These are phyloP conservation scores for Rosa persica DNA, from an alignment of 306 rosid genomes.

Conservation along the genomic window DNA sequence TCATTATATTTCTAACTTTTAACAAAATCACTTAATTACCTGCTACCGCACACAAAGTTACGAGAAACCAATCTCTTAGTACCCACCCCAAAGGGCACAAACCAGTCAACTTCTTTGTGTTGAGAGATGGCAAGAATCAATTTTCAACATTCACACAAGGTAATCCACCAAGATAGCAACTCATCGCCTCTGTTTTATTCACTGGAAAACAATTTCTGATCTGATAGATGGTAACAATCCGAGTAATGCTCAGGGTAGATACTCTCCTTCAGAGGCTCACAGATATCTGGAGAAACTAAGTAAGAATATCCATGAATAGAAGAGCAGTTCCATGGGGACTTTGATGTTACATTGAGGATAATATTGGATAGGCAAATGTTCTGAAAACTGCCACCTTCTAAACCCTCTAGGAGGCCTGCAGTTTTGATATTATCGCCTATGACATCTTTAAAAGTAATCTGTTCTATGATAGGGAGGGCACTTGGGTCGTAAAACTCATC, in stretches of 20 bases:
- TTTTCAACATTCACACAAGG: slow-evolving; percentile 39
- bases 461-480: slow-evolving; percentile 59
- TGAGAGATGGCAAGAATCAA: slow-evolving; percentile 47
- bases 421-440: slow-evolving; percentile 45
- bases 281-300: slow-evolving; percentile 52
- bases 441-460: slow-evolving; percentile 57
- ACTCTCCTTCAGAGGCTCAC: slow-evolving; percentile 52
- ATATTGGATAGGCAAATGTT: slow-evolving; percentile 65
- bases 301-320: slow-evolving; percentile 60
- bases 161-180: slow-evolving; percentile 57
- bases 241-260: slow-evolving; percentile 60
- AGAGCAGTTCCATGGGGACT: slow-evolving; percentile 74
- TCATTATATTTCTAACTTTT: slow-evolving; percentile 45
- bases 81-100: slow-evolving; percentile 37
- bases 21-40: slow-evolving; percentile 53
- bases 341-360: slow-evolving; percentile 45
- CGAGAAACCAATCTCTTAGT: slow-evolving; percentile 46
- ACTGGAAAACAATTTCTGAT: slow-evolving; percentile 34
- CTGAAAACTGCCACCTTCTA: slow-evolving; percentile 56
- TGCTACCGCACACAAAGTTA: slow-evolving; percentile 53
- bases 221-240: slow-evolving; percentile 60
- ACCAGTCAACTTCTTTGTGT: slow-evolving; percentile 45
- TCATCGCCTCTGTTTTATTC: slow-evolving; percentile 41
- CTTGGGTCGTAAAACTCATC: slow-evolving; percentile 52
- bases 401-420: slow-evolving; percentile 71